A percentile compares a stretch with the other conserved stretches of the same genome.
phyloP scores from a whole-genome alignment of 1,284 basidiomycete species.

The Phlebopus sp. region DNA sequence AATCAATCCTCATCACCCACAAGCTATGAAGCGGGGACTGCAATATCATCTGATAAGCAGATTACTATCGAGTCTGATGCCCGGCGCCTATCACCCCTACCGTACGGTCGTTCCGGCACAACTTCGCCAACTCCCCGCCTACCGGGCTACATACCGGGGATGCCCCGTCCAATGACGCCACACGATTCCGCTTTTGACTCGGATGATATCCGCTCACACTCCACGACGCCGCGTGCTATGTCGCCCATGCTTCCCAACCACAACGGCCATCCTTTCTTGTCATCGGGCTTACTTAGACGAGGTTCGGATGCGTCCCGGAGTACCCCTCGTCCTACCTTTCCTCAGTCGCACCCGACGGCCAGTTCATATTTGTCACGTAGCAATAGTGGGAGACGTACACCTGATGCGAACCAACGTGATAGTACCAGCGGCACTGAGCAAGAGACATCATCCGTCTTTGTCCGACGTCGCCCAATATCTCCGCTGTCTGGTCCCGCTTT shows the following conservation, averaged over 20 bases:
- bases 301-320: conserved; percentile 51
- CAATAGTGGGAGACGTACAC: conserved; percentile 60
- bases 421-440: conserved; percentile 42
- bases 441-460: conserved; percentile 50
- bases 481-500: conserved; percentile 59
- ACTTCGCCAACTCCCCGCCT: conserved; percentile 59
- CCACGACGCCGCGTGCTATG: conserved; percentile 75
- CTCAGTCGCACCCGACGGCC: conserved; percentile 41
- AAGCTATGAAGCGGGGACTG: conserved; percentile 58
- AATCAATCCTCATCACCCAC: conserved; percentile 29
- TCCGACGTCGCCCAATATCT: conserved; percentile 61
- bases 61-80: conserved; percentile 42
- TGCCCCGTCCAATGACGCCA: conserved; percentile 84
- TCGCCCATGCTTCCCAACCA: conserved; percentile 47
- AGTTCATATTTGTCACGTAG: conserved; percentile 56
- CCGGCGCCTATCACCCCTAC: conserved; percentile 52
- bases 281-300: conserved; percentile 43
- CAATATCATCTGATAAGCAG: conserved; percentile 62
- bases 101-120: conserved; percentile 39
- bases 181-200: conserved; percentile 56
- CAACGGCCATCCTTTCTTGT: conserved; percentile 34
- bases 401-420: conserved; percentile 45
- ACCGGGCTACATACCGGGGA: conserved; percentile 83
- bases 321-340: conserved; percentile 46
- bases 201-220: conserved; percentile 69